phyloP scores from a whole-genome alignment of 129 eudicot species.

The Dittrichia graveolens region DNA sequence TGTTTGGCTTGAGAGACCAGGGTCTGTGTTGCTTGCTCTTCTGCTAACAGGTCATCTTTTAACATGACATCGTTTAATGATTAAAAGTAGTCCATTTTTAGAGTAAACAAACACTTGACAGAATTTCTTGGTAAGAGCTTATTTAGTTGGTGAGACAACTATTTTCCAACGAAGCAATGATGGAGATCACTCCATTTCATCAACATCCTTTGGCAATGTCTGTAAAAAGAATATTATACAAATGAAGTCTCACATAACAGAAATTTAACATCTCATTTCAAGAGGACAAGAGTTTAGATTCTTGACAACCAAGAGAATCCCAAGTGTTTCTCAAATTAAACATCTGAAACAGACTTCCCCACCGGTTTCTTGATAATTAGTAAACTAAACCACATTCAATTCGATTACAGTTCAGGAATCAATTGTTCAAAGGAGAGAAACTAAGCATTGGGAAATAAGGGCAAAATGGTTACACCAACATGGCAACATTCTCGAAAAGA shows the following conservation, averaged over 20 bases:
- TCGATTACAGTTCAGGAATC: conserved; percentile 39
- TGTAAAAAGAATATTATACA: neutral
- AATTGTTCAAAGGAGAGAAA: conserved; percentile 27
- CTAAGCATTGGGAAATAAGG: conserved; percentile 32
- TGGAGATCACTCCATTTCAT: no score
- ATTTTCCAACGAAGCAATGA: no score
- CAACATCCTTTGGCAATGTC: no score
- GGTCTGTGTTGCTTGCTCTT: no score
- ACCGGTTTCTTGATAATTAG: conserved; percentile 37
- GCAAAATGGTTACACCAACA: conserved; percentile 43
- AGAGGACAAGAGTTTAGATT: conserved; percentile 2
- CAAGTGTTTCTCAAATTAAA: conserved; percentile 28
- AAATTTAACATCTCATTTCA: conserved; percentile 32
- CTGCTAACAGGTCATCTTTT: no score
- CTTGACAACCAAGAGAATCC: conserved; percentile 34
- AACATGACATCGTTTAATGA: no score
- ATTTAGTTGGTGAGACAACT: no score
- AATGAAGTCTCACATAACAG: conserved; percentile 14
- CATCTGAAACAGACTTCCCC: conserved; percentile 35
- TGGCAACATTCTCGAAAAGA: conserved; percentile 33
- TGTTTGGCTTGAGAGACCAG: no score
- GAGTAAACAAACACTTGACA: no score
- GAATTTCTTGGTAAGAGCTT: no score
- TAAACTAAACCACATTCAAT: conserved; percentile 40
- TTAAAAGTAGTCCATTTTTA: no score